Percentiles rank a stretch among this genome's conserved stretches.
phyloP scores from a whole-genome alignment of 345 rosid genomes.

The Anastatica hierochuntica region DNA sequence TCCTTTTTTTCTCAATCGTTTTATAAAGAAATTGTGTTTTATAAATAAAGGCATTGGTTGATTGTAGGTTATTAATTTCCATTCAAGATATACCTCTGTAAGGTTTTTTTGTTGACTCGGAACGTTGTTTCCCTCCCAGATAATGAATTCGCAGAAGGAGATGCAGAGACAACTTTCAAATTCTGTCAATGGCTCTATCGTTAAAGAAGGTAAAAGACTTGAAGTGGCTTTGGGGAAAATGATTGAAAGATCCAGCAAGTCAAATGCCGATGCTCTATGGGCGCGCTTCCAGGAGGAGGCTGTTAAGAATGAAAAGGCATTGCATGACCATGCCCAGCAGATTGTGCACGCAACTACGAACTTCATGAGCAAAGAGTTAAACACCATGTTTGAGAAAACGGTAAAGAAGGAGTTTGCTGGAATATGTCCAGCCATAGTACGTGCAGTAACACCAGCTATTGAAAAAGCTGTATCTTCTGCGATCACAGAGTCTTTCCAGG shows the following conservation, averaged over 20 bases:
- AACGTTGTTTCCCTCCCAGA: constrained; percentile 31
- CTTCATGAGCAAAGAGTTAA: constrained; percentile 55
- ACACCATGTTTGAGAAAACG: constrained; percentile 47
- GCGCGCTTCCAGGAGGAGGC: constrained; percentile 72
- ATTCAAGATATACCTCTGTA: too few relatives aligned
- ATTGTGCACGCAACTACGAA: constrained; percentile 40
- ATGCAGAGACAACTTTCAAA: constrained; percentile 69
- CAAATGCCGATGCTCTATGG: constrained; percentile 72
- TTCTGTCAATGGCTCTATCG: constrained; percentile 40
- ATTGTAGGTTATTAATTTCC: too few relatives aligned
- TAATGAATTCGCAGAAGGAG: constrained; percentile 57
- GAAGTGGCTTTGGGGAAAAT: constrained; percentile 61
- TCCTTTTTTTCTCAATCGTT: not conserved
- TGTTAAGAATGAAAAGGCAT: constrained; percentile 52
- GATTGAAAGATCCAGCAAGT: constrained; percentile 64
- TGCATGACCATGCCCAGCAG: constrained; percentile 50
- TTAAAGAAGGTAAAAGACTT: constrained; percentile 70
- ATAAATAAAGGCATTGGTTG: not conserved
- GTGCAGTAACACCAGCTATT: constrained; percentile 45
- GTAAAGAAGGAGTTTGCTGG: constrained; percentile 61
- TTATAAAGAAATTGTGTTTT: not conserved
- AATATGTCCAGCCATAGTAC: constrained; percentile 43
- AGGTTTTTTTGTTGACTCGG: not conserved
- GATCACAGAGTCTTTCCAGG: constrained; percentile 82
- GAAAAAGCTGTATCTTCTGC: constrained; percentile 63